Evolutionary conservation across 1,139 yeast genomes (phyloP).

Genomic region (Saccharomyces uvarum): DNA sequence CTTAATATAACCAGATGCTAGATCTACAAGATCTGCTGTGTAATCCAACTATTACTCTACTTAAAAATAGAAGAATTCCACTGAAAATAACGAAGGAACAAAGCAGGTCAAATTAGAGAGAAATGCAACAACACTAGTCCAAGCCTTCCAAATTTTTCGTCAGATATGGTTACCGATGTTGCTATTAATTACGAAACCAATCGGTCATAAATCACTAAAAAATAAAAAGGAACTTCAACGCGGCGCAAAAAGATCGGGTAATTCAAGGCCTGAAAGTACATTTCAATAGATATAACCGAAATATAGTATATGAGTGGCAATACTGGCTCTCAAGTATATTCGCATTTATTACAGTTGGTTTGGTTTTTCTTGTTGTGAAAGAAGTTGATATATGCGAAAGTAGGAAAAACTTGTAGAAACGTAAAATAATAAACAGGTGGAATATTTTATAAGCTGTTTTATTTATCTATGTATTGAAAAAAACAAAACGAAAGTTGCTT

Average conservation of each 20-base stretch:
- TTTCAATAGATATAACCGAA: not conserved
- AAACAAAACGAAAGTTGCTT: not conserved
- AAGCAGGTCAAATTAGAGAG: not conserved
- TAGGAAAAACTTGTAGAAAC: not conserved
- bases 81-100: not conserved
- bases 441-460: not conserved
- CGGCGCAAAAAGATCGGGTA: not conserved
- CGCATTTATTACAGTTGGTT: not conserved
- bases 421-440: not conserved
- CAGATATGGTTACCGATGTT: not conserved
- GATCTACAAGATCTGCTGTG: not conserved
- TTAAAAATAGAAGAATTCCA: not conserved
- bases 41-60: not conserved
- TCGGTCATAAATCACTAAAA: not conserved
- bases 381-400: not conserved
- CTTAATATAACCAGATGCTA: not conserved
- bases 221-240: not conserved
- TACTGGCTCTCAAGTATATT: not conserved
- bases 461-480: slow-evolving; percentile 14
- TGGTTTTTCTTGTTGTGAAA: not conserved
- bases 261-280: not conserved
- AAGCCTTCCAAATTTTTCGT: not conserved
- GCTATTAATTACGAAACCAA: not conserved
- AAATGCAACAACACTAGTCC: not conserved
- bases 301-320: not conserved